Evolutionary conservation across 2,329 filamentous ascomycete genomes (phyloP).

Genomic region (Aspergillus hiratsukae): DNA sequence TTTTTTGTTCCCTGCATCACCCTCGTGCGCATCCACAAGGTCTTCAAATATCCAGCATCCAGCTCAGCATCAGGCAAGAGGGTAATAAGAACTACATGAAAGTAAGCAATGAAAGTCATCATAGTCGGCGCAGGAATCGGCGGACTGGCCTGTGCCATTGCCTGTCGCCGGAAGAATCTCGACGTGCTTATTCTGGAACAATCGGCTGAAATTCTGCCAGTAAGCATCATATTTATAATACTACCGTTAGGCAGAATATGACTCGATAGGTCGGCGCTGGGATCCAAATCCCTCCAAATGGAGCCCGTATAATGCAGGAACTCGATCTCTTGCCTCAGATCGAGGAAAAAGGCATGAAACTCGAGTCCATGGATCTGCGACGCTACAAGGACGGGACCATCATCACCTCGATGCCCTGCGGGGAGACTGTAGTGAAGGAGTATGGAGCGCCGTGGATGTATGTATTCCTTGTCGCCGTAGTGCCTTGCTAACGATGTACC

Average conservation of each 20-base stretch:
- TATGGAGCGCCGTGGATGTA: conserved; percentile 24
- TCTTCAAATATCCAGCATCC: background rate
- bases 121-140: conserved; percentile 20
- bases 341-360: conserved; percentile 3
- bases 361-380: conserved; percentile 14
- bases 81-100: background rate
- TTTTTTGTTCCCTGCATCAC: background rate
- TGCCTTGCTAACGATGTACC: conserved; percentile 1
- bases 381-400: conserved; percentile 17
- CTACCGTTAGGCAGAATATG: background rate
- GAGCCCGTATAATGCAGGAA: conserved; percentile 13
- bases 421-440: conserved; percentile 14
- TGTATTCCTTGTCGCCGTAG: background rate
- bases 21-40: background rate
- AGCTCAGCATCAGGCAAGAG: background rate
- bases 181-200: conserved; percentile 21
- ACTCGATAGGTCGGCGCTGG: conserved; percentile 19
- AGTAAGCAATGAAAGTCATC: conserved; percentile 9
- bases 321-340: conserved; percentile 14
- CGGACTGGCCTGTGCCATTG: conserved; percentile 21
- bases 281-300: conserved; percentile 28
- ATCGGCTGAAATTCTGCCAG: conserved; percentile 7
- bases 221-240: background rate
- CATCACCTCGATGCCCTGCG: conserved; percentile 18
- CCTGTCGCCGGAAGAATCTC: conserved; percentile 16